phyloP scores from a whole-genome alignment of 139 green algal species.

The Auxenochlorella pyrenoidosa region DNA sequence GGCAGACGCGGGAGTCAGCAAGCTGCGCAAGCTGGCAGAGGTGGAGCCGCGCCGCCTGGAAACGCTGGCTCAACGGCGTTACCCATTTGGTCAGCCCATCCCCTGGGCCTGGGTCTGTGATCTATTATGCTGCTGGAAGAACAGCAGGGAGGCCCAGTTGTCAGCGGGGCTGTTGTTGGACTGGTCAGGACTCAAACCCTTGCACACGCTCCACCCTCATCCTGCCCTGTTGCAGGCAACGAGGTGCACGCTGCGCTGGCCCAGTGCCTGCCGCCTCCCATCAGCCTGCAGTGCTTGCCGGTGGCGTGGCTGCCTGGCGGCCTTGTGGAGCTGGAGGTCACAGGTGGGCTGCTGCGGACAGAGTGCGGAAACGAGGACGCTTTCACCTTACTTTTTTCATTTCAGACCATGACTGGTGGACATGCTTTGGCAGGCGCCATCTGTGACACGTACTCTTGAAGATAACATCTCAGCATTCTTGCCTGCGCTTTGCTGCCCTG shows the following conservation, averaged over 20 bases:
- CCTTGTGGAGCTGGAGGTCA: constrained; percentile 22
- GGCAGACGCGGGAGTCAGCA: constrained; percentile 57
- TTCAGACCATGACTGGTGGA: too few relatives aligned
- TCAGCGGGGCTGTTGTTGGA: too few relatives aligned
- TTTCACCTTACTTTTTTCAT: too few relatives aligned
- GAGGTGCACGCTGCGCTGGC: constrained; percentile 55
- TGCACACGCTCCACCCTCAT: background rate
- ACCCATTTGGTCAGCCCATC: constrained; percentile 65
- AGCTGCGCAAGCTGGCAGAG: constrained; percentile 47
- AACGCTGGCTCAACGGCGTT: constrained; percentile 61
- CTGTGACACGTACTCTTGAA: too few relatives aligned
- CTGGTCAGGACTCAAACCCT: too few relatives aligned
- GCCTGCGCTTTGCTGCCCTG: too few relatives aligned
- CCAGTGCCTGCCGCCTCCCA: constrained; percentile 47
- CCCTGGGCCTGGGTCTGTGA: background rate
- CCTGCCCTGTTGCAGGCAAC: constrained; percentile 49
- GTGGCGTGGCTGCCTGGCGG: constrained; percentile 15
- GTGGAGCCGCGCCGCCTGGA: constrained; percentile 72
- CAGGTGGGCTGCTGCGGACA: background rate
- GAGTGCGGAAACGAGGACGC: too few relatives aligned
- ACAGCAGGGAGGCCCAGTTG: too few relatives aligned
- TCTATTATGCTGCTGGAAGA: too few relatives aligned
- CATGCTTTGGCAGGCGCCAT: too few relatives aligned
- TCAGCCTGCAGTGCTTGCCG: constrained; percentile 43
- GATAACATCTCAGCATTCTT: too few relatives aligned